Evolutionary conservation across 2,329 filamentous ascomycete genomes (phyloP), one percentile per base, ranked within the genome.

Genomic region (Xylaria sp.): DNA sequence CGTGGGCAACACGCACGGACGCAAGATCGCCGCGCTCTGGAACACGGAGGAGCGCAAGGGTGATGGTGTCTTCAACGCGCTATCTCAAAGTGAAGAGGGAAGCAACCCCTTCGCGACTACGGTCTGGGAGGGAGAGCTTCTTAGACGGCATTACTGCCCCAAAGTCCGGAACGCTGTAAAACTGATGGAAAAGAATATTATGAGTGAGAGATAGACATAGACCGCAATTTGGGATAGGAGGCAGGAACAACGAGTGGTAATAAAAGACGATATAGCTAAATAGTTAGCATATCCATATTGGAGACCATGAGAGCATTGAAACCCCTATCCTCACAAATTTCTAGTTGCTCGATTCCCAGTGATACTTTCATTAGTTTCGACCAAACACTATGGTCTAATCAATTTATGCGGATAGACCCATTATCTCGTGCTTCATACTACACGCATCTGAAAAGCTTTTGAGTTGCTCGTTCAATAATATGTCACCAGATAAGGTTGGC

Each of bases 11-110:
- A 90, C 91, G 2, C 94, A 99, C 78, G 90, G 90, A 57, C 91
- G 90, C 74, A 97, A 95, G 81, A 88, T 98, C 51, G 88, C 88
- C 44, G 89, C 91, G n/a, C 81, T 99, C 69, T 99, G 96, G 95
- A 90, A 97, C 76, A 97, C 94, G 0, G 95, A 98, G 78, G 96
- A 98, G 83, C 87, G 95, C 59, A 92, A 93, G 78, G 95, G 95
- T 6, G 95, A 98, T 78, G 96, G 96, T 2, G 88, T 91, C 0
- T 98, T 93, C 76, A 92, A 94, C 80, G 86, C 93, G 0, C 79
- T 91, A 51, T 89, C 90, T 53, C 86, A 87, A 32, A 92, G 91
- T 71, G 87, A 97, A 3, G 95, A 98, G 80, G 90, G 88, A 8
- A 94, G 91, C 73, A 98, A 98, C 81, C 94, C 95, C 0, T 97